Conservation (phyloP, 2,329 filamentous ascomycete species). For the Alternaria brassicicola region DNA sequence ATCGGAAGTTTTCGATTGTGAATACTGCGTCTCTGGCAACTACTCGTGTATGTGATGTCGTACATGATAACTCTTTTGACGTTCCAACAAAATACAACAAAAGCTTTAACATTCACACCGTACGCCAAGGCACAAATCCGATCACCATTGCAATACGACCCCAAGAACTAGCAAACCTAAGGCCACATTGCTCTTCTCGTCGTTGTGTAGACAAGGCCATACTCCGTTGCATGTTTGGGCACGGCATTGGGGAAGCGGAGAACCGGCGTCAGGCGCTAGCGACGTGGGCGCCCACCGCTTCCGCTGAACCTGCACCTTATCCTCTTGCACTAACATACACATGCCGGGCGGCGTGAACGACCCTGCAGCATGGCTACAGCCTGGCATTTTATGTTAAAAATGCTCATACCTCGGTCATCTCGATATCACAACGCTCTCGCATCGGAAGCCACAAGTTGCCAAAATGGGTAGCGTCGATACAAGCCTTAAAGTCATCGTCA, state of each 20-base stretch:
- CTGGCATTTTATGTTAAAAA: not conserved
- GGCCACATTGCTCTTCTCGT: too few relatives aligned
- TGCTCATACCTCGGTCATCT: not conserved
- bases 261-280: constrained; percentile 19
- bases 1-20: too few relatives aligned
- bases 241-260: constrained; percentile 22
- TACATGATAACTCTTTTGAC: too few relatives aligned
- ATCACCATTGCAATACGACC: too few relatives aligned
- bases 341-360: not conserved
- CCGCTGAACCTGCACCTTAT: constrained; percentile 8
- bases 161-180: too few relatives aligned
- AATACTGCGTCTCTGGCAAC: too few relatives aligned
- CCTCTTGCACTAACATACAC: not conserved
- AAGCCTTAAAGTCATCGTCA: constrained; percentile 30
- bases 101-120: too few relatives aligned
- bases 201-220: not conserved
- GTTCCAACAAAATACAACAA: too few relatives aligned
- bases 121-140: too few relatives aligned
- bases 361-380: not conserved
- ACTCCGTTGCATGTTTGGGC: not conserved
- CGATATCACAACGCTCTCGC: too few relatives aligned
- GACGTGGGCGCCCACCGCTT: constrained; percentile 5
- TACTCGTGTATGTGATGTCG: too few relatives aligned
- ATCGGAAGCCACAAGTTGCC: not conserved
- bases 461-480: constrained; percentile 7